A percentile compares a stretch with the other conserved stretches of the same genome.
phyloP scores from a whole-genome alignment of 441 rosid genomes.

The Populus hybrid region DNA sequence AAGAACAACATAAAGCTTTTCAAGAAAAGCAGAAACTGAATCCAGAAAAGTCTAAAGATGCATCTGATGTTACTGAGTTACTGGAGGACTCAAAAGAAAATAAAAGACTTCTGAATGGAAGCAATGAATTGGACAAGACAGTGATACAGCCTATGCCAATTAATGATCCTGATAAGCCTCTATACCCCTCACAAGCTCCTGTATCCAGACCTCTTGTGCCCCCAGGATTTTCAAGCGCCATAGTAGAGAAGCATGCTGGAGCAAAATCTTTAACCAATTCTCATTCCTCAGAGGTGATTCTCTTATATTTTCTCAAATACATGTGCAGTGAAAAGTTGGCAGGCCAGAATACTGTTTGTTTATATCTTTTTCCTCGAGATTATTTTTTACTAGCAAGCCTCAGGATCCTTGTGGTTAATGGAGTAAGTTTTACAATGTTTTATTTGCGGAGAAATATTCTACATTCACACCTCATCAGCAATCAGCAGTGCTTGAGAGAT shows the following conservation, averaged over 20 bases:
- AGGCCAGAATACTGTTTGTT: neutral
- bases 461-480: neutral
- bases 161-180: conserved; percentile 42
- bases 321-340: conserved; percentile 7
- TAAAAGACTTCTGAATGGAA: conserved; percentile 37
- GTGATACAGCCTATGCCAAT: conserved; percentile 22
- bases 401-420: neutral
- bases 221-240: conserved; percentile 75
- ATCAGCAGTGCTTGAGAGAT: neutral
- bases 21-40: conserved; percentile 77
- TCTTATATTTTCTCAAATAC: conserved; percentile 10
- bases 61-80: conserved; percentile 61
- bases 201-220: conserved; percentile 97
- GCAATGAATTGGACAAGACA: conserved; percentile 42
- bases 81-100: conserved; percentile 62
- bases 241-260: conserved; percentile 52
- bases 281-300: conserved; percentile 49
- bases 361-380: neutral
- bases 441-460: neutral
- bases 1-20: conserved; percentile 85
- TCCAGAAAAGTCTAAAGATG: conserved; percentile 55
- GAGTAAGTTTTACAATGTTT: neutral
- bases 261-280: conserved; percentile 41
- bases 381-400: neutral
- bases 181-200: conserved; percentile 44